Conservation (phyloP, 371 early-diverging fungal species). For the Rhizopus stolonifer region DNA sequence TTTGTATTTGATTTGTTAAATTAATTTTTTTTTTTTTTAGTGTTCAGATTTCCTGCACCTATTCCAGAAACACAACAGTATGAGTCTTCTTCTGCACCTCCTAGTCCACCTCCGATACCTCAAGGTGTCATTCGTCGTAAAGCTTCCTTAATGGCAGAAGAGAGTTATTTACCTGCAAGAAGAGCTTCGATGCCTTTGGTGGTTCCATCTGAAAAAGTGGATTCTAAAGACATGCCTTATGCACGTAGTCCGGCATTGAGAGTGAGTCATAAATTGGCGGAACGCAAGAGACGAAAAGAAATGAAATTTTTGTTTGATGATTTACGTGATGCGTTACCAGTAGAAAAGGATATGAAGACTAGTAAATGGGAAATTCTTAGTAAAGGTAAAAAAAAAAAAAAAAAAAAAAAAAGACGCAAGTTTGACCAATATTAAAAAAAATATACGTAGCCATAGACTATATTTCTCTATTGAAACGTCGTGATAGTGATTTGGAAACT, state of each 20-base stretch:
- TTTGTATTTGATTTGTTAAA: not conserved
- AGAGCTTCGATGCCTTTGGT: conserved; percentile 57
- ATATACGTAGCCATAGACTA: conserved; percentile 47
- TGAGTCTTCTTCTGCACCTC: conserved; percentile 56
- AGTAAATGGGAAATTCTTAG: conserved; percentile 88
- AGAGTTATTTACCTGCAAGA: conserved; percentile 22
- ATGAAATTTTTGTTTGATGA: conserved; percentile 90
- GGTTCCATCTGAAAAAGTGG: not conserved
- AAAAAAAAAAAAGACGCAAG: too few species aligned
- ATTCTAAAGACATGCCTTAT: conserved; percentile 58
- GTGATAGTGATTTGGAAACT: conserved; percentile 49
- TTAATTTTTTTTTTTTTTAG: conserved; percentile 15
- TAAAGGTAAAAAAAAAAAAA: conserved; percentile 54
- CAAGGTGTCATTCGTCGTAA: conserved; percentile 20
- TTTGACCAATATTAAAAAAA: too few species aligned
- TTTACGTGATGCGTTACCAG: conserved; percentile 70
- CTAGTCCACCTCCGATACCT: conserved; percentile 51
- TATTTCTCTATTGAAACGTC: conserved; percentile 48
- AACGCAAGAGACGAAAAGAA: conserved; percentile 80
- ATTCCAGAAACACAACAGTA: conserved; percentile 41
- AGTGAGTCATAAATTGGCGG: conserved; percentile 82
- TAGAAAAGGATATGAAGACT: conserved; percentile 72
- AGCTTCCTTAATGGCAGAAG: conserved; percentile 30
- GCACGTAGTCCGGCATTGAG: conserved; percentile 67
- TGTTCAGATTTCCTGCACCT: conserved; percentile 40